Evolutionary conservation across 352 stramenopile species (phyloP).

Genomic region (Pythium monospermum): DNA sequence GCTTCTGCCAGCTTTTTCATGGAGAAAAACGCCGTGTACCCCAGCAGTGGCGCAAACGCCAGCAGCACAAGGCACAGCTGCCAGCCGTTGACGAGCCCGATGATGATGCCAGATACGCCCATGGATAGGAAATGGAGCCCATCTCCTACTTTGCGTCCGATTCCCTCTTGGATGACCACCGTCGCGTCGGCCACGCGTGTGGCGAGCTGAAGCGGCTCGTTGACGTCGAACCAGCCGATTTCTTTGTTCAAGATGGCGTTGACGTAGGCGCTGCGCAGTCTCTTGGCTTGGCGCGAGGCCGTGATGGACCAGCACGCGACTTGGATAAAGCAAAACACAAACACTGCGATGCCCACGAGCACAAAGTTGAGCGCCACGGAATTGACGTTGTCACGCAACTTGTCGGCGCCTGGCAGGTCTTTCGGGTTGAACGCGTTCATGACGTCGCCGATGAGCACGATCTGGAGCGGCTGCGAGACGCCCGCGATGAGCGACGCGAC

Average conservation of each 20-base stretch:
- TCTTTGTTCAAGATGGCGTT: conserved; percentile 24
- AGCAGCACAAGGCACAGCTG: conserved; percentile 40
- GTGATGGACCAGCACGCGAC: conserved; percentile 54
- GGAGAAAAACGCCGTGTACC: conserved; percentile 16
- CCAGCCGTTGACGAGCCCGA: conserved; percentile 39
- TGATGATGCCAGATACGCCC: conserved; percentile 34
- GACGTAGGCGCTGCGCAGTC: conserved; percentile 26
- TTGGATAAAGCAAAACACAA: conserved; percentile 47
- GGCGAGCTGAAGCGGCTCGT: conserved; percentile 25
- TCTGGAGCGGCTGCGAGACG: conserved; percentile 55
- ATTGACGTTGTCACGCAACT: conserved; percentile 31
- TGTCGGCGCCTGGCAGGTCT: conserved; percentile 12
- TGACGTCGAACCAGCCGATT: conserved; percentile 24
- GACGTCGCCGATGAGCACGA: conserved; percentile 66
- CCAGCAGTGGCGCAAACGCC: conserved; percentile 31
- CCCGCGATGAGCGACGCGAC: conserved; percentile 37
- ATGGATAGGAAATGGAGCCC: conserved; percentile 32
- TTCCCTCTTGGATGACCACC: conserved; percentile 30
- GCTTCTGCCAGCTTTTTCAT: conserved; percentile 15
- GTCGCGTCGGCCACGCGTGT: conserved; percentile 30
- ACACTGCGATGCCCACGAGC: conserved; percentile 41
- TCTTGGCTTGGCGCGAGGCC: conserved; percentile 29
- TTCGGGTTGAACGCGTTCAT: conserved; percentile 67
- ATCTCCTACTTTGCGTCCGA: conserved; percentile 32
- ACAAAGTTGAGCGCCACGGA: conserved; percentile 52